A percentile compares a stretch with the other conserved stretches of the same genome.
Conservation (phyloP, 2,329 filamentous ascomycete genomes). For the Intubia oerlemansii region DNA sequence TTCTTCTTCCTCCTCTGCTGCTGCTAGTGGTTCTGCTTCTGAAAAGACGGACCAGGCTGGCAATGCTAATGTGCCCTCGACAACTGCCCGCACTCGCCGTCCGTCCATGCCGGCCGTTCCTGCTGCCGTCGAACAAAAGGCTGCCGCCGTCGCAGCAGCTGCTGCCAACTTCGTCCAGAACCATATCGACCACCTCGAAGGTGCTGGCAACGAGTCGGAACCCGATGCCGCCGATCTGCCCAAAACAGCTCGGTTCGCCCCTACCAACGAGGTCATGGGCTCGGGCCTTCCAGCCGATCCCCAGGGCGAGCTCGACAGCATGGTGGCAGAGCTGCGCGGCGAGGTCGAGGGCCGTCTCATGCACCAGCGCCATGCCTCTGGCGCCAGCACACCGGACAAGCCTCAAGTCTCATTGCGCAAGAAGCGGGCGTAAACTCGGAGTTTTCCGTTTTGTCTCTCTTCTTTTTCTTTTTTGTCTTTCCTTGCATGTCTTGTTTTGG, state of each 20-base stretch:
- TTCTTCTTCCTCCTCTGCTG: no score
- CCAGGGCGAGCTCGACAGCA: slow-evolving; percentile 54
- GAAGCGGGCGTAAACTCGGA: slow-evolving; percentile 1
- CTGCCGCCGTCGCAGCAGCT: background rate
- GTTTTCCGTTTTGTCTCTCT: background rate
- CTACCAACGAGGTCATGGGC: slow-evolving; percentile 5
- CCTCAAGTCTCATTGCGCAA: background rate
- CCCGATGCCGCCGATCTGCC: slow-evolving; percentile 4
- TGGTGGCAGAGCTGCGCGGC: slow-evolving; percentile 48
- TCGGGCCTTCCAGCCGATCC: slow-evolving; percentile 57
- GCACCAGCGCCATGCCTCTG: slow-evolving; percentile 12
- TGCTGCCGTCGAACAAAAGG: background rate
- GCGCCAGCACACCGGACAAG: background rate
- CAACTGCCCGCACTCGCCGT: no score
- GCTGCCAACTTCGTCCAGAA: background rate
- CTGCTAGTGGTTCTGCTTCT: no score
- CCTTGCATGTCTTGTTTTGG: background rate
- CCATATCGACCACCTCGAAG: background rate
- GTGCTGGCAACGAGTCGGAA: slow-evolving; percentile 1
- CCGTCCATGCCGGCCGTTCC: no score
- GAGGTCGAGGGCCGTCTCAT: slow-evolving; percentile 45
- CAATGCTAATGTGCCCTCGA: no score
- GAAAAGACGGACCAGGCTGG: background rate
- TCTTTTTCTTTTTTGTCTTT: background rate
- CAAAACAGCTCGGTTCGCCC: slow-evolving; percentile 3